Evolutionary conservation across 73 alveolate genomes (phyloP), one percentile per base, ranked within the genome.

Genomic region (Paramecium bursaria): DNA sequence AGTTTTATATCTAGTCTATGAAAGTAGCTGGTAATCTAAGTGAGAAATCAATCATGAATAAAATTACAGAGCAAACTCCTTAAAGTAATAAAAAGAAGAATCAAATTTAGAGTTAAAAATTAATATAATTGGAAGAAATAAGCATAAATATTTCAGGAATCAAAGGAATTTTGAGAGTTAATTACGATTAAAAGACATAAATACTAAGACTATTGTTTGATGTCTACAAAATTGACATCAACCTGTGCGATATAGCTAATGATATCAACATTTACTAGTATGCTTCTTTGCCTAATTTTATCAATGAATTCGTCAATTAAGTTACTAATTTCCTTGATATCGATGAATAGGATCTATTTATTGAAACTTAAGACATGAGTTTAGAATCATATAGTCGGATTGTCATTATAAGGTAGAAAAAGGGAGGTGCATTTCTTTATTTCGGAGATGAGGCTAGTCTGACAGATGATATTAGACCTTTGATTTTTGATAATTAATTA

Each of bases 191-290:
- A 13, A 67, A 67, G 30, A n/a, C 53, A 7, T 39, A 67, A 17
- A 35, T 39, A 11, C 42, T 67, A 5, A 35, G 13, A 3, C 19
- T 67, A 14, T 11, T 19, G 23, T 67, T 67, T 19, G 14, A 17
- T 15, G 22, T 39, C 21, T 13, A 21, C 3, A 42, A 39, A 35
- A 39, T 53, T n/a, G 44, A 21, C 17, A 39, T 67, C 44, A 67
- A 67, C 44, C 44, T 67, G 44, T 67, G 60, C 9, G 82, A 67
- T 14, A 35, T 67, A 11, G 82, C 33, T 13, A 67, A 67, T 67
- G 82, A 67, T 10, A 67, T 67, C 6, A 19, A 26, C 19, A 67
- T 67, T 5, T 67, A 39, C 44, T 9, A 31, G 33, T 15, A 39
- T 15, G 33, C 19, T 6, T 19, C 50, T 67, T 44, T 67, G 27